Evolutionary conservation across 2,329 filamentous ascomycete genomes (phyloP).

Genomic region (Penicillium sp.): DNA sequence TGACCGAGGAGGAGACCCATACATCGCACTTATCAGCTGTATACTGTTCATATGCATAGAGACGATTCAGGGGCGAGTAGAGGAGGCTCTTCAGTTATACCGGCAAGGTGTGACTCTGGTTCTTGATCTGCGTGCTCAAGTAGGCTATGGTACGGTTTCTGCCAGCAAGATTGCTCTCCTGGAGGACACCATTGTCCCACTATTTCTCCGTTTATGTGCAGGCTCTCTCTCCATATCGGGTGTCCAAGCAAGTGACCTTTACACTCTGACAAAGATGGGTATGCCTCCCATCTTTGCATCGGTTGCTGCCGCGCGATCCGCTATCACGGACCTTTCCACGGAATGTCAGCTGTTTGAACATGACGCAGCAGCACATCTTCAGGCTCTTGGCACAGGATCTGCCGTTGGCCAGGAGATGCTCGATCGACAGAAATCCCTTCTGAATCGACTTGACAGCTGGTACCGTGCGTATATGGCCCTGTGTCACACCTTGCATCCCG

Average conservation of each 20-base stretch:
- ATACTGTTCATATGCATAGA: conserved; percentile 42
- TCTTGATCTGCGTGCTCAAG: conserved; percentile 22
- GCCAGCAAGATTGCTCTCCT: conserved; percentile 22
- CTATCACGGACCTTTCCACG: conserved; percentile 6
- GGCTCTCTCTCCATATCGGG: conserved; percentile 20
- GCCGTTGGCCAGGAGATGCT: conserved; percentile 7
- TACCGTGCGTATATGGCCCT: conserved; percentile 8
- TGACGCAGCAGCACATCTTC: conserved; percentile 12
- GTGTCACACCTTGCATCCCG: neutral
- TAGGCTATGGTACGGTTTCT: conserved; percentile 12
- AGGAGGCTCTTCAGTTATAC: conserved; percentile 32
- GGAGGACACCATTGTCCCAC: conserved; percentile 32
- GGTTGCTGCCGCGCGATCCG: conserved; percentile 9
- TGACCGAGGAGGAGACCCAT: conserved; percentile 25
- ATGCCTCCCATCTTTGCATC: neutral
- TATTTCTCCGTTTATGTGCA: conserved; percentile 32
- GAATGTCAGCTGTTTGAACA: conserved; percentile 16
- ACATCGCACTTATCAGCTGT: conserved; percentile 36
- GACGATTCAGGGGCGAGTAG: conserved; percentile 27
- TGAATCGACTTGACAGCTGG: conserved; percentile 8
- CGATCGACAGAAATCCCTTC: conserved; percentile 2
- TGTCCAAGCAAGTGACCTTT: conserved; percentile 4
- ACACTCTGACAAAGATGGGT: conserved; percentile 10
- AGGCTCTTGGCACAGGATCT: neutral
- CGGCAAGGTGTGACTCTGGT: conserved; percentile 31